Percentiles rank a stretch among this genome's conserved stretches.
Evolutionary conservation across 2,329 filamentous ascomycete genomes (phyloP).

Genomic region (Fonsecaea multimorphosa): DNA sequence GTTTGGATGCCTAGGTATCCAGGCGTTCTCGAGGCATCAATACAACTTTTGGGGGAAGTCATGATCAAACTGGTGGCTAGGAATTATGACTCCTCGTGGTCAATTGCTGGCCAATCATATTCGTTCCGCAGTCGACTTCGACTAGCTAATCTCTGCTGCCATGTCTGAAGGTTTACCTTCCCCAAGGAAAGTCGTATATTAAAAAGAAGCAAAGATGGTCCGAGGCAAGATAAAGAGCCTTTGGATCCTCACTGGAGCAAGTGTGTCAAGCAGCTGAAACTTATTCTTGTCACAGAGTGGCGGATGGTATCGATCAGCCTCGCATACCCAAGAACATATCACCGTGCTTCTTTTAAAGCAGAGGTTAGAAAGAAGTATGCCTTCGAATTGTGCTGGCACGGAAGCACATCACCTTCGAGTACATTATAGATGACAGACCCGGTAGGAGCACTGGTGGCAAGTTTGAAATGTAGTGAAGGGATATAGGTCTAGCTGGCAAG

Average conservation of each 20-base stretch:
- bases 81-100: constrained; percentile 1
- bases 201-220: neutral
- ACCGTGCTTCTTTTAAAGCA: neutral
- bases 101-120: neutral
- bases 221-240: neutral
- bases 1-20: neutral
- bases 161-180: neutral
- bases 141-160: neutral
- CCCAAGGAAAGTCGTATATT: neutral
- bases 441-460: neutral
- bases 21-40: neutral
- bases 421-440: neutral
- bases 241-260: neutral
- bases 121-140: neutral
- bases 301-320: neutral
- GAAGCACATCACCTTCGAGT: neutral
- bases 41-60: neutral
- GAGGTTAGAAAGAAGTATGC: neutral
- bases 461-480: neutral
- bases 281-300: neutral
- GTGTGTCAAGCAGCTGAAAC: neutral
- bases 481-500: too few species aligned
- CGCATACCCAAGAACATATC: neutral
- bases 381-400: neutral
- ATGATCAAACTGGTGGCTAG: neutral